Evolutionary conservation across 331 rosid genomes (phyloP).

Genomic region (Arachis monticola): DNA sequence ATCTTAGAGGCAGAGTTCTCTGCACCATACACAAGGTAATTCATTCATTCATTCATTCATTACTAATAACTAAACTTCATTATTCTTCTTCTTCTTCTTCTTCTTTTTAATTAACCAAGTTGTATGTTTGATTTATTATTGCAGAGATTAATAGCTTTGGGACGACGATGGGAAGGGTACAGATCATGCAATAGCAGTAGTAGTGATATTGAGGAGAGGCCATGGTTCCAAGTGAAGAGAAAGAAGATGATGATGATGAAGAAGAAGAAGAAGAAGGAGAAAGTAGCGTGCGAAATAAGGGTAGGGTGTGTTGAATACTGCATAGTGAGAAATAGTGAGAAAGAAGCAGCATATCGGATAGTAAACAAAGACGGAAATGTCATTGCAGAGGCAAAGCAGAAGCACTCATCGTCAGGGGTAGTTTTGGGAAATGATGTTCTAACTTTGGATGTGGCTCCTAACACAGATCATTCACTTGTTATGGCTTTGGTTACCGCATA

Average conservation of each 20-base stretch:
- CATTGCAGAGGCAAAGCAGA: conserved; percentile 83
- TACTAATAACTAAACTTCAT: too few relatives aligned
- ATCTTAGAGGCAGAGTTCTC: conserved; percentile 69
- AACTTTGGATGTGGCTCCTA: conserved; percentile 60
- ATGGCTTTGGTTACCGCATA: conserved; percentile 76
- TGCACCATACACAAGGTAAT: conserved; percentile 65
- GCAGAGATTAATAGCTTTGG: conserved; percentile 66
- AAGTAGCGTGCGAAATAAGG: conserved; percentile 57
- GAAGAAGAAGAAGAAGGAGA: conserved; percentile 52
- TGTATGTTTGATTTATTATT: too few relatives aligned
- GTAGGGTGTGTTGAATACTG: conserved; percentile 58
- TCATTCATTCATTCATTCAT: not conserved
- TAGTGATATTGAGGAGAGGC: conserved; percentile 43
- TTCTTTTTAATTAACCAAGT: too few relatives aligned
- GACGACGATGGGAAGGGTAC: conserved; percentile 78
- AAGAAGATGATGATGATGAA: conserved; percentile 41
- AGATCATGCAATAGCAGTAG: conserved; percentile 33
- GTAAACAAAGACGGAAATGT: conserved; percentile 52
- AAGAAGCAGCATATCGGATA: conserved; percentile 58
- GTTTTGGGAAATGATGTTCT: conserved; percentile 76
- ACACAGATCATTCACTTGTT: conserved; percentile 68
- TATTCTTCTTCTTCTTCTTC: too few relatives aligned
- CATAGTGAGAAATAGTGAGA: conserved; percentile 52
- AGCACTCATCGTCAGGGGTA: conserved; percentile 58
- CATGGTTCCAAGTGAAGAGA: conserved; percentile 71